Conservation (phyloP, 441 rosid genomes). For the Aquilaria agallochum region DNA sequence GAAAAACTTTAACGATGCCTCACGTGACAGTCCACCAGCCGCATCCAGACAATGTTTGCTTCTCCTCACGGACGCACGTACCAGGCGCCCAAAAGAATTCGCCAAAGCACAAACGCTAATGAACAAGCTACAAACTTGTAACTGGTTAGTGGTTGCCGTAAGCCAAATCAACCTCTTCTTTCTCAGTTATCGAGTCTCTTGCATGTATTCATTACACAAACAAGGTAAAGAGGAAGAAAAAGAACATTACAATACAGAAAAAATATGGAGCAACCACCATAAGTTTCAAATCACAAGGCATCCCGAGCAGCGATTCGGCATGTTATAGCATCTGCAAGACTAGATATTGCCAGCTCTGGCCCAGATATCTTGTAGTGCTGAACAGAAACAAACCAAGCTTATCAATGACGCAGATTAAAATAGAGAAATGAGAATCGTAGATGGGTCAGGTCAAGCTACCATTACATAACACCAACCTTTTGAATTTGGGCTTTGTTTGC, state of each 20-base stretch:
- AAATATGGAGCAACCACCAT: neutral
- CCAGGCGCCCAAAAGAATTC: no score
- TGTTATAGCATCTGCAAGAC: conserved; percentile 72
- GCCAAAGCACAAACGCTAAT: no score
- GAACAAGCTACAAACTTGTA: no score
- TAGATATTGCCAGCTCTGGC: conserved; percentile 58
- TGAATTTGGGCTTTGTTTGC: conserved; percentile 71
- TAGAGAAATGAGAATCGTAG: neutral
- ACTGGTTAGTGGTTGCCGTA: no score
- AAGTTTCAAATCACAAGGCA: conserved; percentile 46
- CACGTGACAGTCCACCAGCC: no score
- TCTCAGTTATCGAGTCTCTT: no score
- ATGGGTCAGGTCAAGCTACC: neutral
- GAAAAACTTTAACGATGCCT: no score
- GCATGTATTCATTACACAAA: no score
- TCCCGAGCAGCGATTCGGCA: conserved; percentile 86
- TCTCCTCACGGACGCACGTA: no score
- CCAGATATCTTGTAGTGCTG: conserved; percentile 85
- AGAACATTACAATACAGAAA: neutral
- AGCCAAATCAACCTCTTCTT: no score
- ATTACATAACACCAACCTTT: conserved; percentile 39
- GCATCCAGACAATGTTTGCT: no score
- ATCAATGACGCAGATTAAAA: conserved; percentile 2
- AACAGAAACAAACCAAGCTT: conserved; percentile 6
- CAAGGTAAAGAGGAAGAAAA: neutral